Evolutionary conservation across 2,329 filamentous ascomycete species (phyloP).

Genomic region (Xylogone sp.): DNA sequence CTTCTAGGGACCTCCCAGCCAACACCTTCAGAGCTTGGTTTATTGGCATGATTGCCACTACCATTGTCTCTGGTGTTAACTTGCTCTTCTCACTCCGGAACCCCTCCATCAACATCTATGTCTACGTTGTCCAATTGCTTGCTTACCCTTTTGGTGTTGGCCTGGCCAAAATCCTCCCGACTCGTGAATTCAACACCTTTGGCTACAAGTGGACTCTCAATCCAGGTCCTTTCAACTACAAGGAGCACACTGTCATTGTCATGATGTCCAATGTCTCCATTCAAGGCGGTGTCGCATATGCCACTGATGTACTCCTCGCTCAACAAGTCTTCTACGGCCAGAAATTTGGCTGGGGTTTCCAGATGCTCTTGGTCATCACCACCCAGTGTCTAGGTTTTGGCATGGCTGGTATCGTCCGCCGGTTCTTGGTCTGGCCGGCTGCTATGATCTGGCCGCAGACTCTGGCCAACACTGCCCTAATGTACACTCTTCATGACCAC

Average conservation of each 20-base stretch:
- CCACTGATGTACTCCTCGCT: conserved; percentile 70
- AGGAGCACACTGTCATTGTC: conserved; percentile 65
- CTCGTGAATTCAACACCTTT: conserved; percentile 36
- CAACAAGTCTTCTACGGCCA: conserved; percentile 70
- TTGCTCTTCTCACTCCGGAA: conserved; percentile 25
- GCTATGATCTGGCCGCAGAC: conserved; percentile 63
- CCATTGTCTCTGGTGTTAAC: conserved; percentile 19
- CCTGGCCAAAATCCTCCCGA: conserved; percentile 43
- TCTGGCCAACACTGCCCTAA: conserved; percentile 44
- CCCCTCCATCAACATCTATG: conserved; percentile 37
- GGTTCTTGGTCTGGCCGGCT: conserved; percentile 55
- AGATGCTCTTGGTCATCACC: conserved; percentile 55
- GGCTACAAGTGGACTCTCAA: conserved; percentile 57
- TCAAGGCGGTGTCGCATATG: conserved; percentile 55
- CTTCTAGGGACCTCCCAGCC: conserved; percentile 48
- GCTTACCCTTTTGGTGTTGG: conserved; percentile 47
- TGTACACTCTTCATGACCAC: conserved; percentile 59
- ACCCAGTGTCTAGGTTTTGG: conserved; percentile 63
- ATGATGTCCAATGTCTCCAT: conserved; percentile 48
- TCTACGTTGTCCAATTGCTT: conserved; percentile 23
- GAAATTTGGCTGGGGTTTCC: conserved; percentile 59
- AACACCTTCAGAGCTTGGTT: conserved; percentile 63
- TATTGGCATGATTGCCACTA: conserved; percentile 25
- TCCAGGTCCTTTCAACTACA: conserved; percentile 66
- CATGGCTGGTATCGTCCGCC: conserved; percentile 54